Percentiles rank a stretch among this genome's conserved stretches.
Evolutionary conservation across 495 filamentous ascomycete genomes (phyloP).

Genomic region (Neurospora hispaniola): DNA sequence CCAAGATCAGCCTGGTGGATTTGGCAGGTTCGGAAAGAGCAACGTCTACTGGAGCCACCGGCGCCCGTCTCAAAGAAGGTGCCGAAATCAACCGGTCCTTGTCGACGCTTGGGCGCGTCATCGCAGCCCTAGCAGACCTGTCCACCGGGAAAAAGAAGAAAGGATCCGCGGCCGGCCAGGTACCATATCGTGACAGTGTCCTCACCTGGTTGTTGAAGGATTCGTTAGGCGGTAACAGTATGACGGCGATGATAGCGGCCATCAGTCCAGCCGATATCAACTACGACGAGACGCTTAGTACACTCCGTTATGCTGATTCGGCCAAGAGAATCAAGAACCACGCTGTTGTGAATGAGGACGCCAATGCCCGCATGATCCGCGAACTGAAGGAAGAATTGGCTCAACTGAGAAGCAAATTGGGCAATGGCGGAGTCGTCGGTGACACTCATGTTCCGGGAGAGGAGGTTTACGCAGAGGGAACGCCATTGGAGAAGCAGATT

Average conservation of each 20-base stretch:
- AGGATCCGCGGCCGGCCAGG: constrained; percentile 50
- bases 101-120: constrained; percentile 94
- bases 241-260: constrained; percentile 99
- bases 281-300: constrained; percentile 94
- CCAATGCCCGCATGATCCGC: constrained; percentile 96
- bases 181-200: constrained; percentile 95
- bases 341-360: constrained; percentile 97
- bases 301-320: constrained; percentile 90
- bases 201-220: constrained; percentile 97
- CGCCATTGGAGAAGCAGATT: constrained; percentile 88
- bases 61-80: constrained; percentile 92
- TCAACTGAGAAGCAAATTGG: constrained; percentile 76
- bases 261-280: constrained; percentile 99
- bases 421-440: constrained; percentile 38
- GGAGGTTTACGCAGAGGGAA: constrained; percentile 81
- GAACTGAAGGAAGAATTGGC: constrained; percentile 94
- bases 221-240: constrained; percentile 94
- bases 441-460: constrained; percentile 44
- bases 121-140: constrained; percentile 88
- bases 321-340: constrained; percentile 99
- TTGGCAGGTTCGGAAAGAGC: constrained; percentile 95
- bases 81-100: constrained; percentile 97
- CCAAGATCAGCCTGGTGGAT: constrained; percentile 96
- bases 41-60: constrained; percentile 89
- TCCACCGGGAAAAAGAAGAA: constrained; percentile 83